These are phyloP conservation scores for Avena sativa DNA, from an alignment of 176 grass and related monocot genomes.

Conservation along the genomic window DNA sequence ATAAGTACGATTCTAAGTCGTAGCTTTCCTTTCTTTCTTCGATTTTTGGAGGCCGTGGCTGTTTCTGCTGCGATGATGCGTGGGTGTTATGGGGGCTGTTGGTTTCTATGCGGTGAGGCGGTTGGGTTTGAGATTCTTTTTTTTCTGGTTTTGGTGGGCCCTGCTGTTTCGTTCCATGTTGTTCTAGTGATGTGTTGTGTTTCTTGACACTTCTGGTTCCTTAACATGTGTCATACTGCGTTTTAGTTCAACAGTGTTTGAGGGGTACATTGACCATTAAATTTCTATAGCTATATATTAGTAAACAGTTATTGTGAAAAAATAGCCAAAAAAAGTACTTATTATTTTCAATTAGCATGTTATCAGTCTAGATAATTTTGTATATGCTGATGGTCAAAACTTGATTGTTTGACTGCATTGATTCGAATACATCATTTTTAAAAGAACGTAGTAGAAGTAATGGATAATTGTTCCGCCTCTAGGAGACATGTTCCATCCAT, in stretches of 20 bases:
- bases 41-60: no score
- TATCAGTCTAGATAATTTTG: not conserved
- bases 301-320: not conserved
- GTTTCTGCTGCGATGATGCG: no score
- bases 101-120: no score
- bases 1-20: not conserved
- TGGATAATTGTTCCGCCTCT: not conserved
- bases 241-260: not conserved
- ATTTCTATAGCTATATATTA: not conserved
- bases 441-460: not conserved
- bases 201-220: no score
- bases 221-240: not conserved
- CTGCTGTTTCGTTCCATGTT: no score
- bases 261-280: conserved; percentile 6
- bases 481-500: not conserved
- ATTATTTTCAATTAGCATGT: conserved; percentile 1
- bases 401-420: not conserved
- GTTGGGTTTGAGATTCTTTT: no score
- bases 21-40: not conserved
- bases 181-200: no score
- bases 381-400: conserved; percentile 2
- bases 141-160: no score
- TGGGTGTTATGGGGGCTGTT: no score
- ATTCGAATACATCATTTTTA: conserved; percentile 1
- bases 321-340: not conserved